Percentiles rank a stretch among this genome's conserved stretches.
phyloP scores from a whole-genome alignment of 163 green algal genomes.

The Chlamydomonas reinhardtii region DNA sequence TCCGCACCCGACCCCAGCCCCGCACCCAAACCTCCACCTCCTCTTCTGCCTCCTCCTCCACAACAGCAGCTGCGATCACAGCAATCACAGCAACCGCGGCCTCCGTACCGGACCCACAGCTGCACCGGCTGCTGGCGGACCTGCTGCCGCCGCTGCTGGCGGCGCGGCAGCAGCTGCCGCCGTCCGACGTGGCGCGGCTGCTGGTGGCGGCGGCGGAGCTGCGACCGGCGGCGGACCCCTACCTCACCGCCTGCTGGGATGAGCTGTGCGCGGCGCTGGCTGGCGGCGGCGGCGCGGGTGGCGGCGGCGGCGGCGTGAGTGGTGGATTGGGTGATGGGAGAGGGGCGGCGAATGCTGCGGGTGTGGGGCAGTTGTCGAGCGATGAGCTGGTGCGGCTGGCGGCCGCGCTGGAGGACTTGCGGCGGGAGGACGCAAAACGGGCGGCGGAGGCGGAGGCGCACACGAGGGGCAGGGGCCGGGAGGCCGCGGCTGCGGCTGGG shows the following conservation, averaged over 20 bases:
- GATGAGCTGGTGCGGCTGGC: background rate
- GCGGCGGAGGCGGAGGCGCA: too few species aligned
- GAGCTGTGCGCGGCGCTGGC: background rate
- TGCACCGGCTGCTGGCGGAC: background rate
- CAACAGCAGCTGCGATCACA: background rate
- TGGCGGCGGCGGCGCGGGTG: background rate
- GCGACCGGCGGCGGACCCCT: background rate
- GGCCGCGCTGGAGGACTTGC: background rate
- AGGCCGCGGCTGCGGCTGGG: too few species aligned
- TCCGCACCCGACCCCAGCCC: too few species aligned
- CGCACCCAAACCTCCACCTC: background rate
- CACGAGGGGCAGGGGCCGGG: too few species aligned
- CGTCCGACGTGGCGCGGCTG: background rate
- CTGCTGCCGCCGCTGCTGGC: constrained; percentile 11
- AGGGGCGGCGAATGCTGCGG: too few species aligned
- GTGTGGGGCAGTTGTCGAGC: background rate
- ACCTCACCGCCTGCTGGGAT: background rate
- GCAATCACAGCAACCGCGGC: background rate
- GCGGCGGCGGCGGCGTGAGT: background rate
- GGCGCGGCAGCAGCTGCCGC: background rate
- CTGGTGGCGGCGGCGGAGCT: constrained; percentile 1
- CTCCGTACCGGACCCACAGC: background rate
- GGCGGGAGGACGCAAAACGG: too few species aligned
- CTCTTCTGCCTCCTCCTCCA: background rate
- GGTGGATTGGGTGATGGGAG: background rate